Evolutionary conservation across 805 yeast genomes (phyloP).

Genomic region (Cyberlindnera amylophila): DNA sequence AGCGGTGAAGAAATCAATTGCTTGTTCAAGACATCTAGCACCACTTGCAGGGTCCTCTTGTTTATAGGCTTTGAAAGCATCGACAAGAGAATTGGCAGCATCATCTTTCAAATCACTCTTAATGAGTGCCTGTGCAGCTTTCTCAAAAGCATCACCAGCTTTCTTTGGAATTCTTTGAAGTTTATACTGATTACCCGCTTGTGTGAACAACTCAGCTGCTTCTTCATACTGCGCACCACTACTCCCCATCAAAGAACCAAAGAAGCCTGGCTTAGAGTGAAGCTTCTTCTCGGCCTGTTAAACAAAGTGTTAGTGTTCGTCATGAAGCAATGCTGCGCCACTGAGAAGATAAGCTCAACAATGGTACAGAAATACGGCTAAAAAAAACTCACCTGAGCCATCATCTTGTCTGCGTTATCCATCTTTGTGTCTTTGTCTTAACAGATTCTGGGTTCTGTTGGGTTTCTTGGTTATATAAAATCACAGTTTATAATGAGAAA

Average conservation of each 20-base stretch:
- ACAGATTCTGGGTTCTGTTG: too few species aligned
- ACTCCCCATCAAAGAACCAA: constrained; percentile 59
- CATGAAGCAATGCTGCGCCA: not conserved
- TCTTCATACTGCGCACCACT: constrained; percentile 73
- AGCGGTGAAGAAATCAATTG: constrained; percentile 78
- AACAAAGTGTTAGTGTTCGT: not conserved
- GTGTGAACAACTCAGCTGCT: constrained; percentile 84
- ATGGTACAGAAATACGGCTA: too few species aligned
- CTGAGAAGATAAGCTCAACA: too few species aligned
- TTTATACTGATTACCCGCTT: constrained; percentile 90
- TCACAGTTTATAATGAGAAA: too few species aligned
- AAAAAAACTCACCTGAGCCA: too few species aligned
- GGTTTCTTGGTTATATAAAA: too few species aligned
- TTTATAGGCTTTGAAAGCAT: constrained; percentile 84
- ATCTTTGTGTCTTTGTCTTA: too few species aligned
- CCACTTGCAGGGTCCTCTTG: constrained; percentile 71
- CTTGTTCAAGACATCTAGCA: constrained; percentile 69
- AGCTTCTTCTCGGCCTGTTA: constrained; percentile 65
- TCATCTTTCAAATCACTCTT: constrained; percentile 80
- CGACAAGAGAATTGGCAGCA: constrained; percentile 85
- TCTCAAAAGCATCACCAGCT: constrained; percentile 83
- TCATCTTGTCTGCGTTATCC: too few species aligned
- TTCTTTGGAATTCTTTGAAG: constrained; percentile 63
- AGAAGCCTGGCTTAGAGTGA: constrained; percentile 66
- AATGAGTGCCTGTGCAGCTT: constrained; percentile 78